Evolutionary conservation across 176 grass and related monocot genomes (phyloP).

Genomic region (Miscanthus lutarioriparius): DNA sequence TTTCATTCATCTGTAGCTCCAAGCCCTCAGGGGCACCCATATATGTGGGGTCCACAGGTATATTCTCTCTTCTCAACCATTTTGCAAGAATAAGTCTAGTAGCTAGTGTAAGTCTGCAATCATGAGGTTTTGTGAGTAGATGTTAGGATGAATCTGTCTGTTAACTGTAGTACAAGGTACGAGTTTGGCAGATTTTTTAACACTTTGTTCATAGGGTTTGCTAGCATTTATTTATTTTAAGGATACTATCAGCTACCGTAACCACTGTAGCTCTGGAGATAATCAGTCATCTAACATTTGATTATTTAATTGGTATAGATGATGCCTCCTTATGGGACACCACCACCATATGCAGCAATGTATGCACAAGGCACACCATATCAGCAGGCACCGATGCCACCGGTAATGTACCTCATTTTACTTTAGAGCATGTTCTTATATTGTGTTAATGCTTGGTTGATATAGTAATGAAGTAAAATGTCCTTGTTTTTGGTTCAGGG

Average conservation of each 20-base stretch:
- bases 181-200: slow-evolving; percentile 22
- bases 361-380: slow-evolving; percentile 62
- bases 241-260: slow-evolving; percentile 8
- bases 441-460: neutral
- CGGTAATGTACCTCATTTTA: slow-evolving; percentile 44
- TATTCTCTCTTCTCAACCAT: slow-evolving; percentile 14
- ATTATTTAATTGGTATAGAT: slow-evolving; percentile 49
- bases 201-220: slow-evolving; percentile 13
- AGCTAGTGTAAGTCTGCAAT: slow-evolving; percentile 11
- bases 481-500: slow-evolving; percentile 42
- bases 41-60: slow-evolving; percentile 71
- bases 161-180: neutral
- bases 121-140: slow-evolving; percentile 9
- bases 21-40: slow-evolving; percentile 54
- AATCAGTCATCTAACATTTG: slow-evolving; percentile 36
- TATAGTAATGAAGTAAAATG: slow-evolving; percentile 5
- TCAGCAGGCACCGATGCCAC: slow-evolving; percentile 50
- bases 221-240: slow-evolving; percentile 32
- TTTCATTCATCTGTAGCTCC: slow-evolving; percentile 51
- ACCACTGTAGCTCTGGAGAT: slow-evolving; percentile 13
- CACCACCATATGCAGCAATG: slow-evolving; percentile 58
- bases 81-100: slow-evolving; percentile 22
- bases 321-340: slow-evolving; percentile 57
- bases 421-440: slow-evolving; percentile 16
- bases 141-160: slow-evolving; percentile 13